These are phyloP conservation scores for Cucumis cinereus DNA, from an alignment of 306 rosid species.

Conservation along the genomic window DNA sequence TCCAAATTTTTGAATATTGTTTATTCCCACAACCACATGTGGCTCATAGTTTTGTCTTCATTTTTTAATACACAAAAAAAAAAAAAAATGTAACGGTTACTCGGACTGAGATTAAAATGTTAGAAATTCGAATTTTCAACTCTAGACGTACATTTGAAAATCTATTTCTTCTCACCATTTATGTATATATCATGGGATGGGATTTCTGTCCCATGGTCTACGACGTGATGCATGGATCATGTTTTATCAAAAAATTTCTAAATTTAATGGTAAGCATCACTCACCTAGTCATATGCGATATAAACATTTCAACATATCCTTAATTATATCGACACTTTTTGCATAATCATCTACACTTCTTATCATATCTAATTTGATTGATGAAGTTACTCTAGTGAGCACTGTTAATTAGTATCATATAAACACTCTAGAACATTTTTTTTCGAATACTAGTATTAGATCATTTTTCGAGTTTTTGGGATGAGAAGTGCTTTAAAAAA, in stretches of 20 bases:
- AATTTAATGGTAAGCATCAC: not conserved
- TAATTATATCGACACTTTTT: too few relatives aligned
- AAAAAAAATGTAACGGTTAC: not conserved
- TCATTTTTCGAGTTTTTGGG: not conserved
- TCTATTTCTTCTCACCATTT: not conserved
- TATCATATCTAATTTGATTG: too few relatives aligned
- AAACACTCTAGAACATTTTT: not conserved
- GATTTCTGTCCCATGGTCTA: not conserved
- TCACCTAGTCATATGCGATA: not conserved
- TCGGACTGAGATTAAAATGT: too few relatives aligned
- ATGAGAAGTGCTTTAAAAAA: too few relatives aligned
- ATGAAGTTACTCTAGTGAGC: too few relatives aligned
- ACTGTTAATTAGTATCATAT: too few relatives aligned
- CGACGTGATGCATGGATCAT: not conserved
- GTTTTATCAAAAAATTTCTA: not conserved
- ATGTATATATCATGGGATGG: not conserved
- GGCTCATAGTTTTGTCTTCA: conserved; percentile 9
- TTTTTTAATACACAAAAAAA: not conserved
- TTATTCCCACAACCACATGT: conserved; percentile 15
- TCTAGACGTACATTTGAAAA: not conserved
- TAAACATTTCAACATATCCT: not conserved
- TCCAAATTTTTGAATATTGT: conserved; percentile 2
- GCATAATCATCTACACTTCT: too few relatives aligned
- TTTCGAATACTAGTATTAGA: not conserved
- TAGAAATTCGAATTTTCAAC: too few relatives aligned